Conservation (phyloP, 2,329 filamentous ascomycete genomes). For the Parastagonospora avenae region DNA sequence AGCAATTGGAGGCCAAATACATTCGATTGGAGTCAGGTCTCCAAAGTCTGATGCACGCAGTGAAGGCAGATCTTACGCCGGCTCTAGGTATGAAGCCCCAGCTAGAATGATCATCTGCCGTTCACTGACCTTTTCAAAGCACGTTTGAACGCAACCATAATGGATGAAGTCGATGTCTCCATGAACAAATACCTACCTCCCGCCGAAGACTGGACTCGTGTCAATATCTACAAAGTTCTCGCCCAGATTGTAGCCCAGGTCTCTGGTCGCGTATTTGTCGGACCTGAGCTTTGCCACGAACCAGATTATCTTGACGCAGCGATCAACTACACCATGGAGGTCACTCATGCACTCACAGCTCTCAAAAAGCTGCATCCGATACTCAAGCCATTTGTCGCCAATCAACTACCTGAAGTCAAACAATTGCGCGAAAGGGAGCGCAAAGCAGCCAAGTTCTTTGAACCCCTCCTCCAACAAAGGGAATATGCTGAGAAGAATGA, state of each 20-base stretch:
- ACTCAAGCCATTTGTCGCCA: not conserved
- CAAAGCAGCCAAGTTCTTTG: not conserved
- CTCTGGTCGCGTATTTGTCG: conserved; percentile 14
- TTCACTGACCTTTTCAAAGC: conserved; percentile 3
- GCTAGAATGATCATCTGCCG: too few relatives aligned
- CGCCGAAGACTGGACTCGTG: conserved; percentile 15
- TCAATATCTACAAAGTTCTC: conserved; percentile 10
- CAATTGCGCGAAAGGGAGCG: not conserved
- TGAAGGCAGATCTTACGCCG: too few relatives aligned
- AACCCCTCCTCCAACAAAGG: not conserved
- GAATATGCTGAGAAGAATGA: not conserved
- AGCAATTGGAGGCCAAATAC: too few relatives aligned
- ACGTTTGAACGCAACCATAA: conserved; percentile 12
- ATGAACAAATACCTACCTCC: conserved; percentile 11
- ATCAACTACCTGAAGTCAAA: not conserved
- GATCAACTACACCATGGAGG: conserved; percentile 14
- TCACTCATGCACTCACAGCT: not conserved
- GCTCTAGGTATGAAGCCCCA: too few relatives aligned
- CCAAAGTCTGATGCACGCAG: too few relatives aligned
- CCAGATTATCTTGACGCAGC: conserved; percentile 14
- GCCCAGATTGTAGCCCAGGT: conserved; percentile 19
- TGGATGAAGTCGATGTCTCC: conserved; percentile 13
- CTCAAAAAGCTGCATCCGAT: not conserved
- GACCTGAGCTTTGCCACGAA: conserved; percentile 13
- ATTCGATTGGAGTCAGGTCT: too few relatives aligned